Base-by-base conservation (phyloP, 768 basidiomycete genomes). In the Paxillus involutus region DNA sequence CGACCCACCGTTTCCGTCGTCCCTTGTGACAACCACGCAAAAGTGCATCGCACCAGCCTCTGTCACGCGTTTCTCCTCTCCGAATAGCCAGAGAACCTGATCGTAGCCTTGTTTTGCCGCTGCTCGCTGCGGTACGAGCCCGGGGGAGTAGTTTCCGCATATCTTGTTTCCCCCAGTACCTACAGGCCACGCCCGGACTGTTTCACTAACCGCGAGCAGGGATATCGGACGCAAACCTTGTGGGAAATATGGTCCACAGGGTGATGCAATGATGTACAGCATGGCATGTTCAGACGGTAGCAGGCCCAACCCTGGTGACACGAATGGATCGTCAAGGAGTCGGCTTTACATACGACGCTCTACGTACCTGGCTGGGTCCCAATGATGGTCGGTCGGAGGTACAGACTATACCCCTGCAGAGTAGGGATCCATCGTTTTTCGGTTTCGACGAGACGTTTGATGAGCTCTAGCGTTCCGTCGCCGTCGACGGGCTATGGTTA, bases 371-470 rank as follows among this genome's bases (percentile, higher is more conserved):
- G 54, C 9, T 75, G 71, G 1, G 77, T 78, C 19, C 74, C 78
- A 52, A 80, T 88, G 64, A 91, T 71, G 6, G 86, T 93, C 21
- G 91, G 88, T 44, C 94, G 86, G 59, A 97, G 81, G 75, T 96
- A 98, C 35, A 98, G 75, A 53, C 88, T 91, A 68, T 91, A 83
- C 14, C 88, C 93, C 2, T 82, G 76, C 13, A 75, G 69, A 2
- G 75, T 71, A 3, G 94, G 94, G 32, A 97, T 91, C 94, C 94
- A 97, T 11, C 86, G 81, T n/a, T 76, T 70, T 41, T 98, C 94
- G 44, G 88, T 59, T 40, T 66, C 50, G 46, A 90, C 83, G 54
- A 98, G 80, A 45, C 80, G 80, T 69, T 88, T 86, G 66, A 85
- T 76, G 49, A 84, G 73, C 40, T 71, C 70, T 37, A 79, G 74